These are phyloP conservation scores for Geotrichum europaeum DNA, from an alignment of 1,139 yeast species.

Conservation along the genomic window DNA sequence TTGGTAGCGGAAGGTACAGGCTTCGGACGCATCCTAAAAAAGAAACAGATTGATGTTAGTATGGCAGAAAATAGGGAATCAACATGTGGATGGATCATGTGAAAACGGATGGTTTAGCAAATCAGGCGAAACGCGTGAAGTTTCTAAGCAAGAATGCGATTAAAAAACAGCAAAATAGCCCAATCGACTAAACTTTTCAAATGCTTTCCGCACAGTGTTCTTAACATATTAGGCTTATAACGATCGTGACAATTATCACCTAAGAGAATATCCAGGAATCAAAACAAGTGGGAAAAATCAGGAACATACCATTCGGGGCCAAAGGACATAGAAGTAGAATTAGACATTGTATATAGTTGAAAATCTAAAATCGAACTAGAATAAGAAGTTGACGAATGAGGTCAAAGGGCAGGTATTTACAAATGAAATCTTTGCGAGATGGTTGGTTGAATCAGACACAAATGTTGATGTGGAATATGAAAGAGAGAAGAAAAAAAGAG, in stretches of 20 bases:
- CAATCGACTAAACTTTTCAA: neutral
- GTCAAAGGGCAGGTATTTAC: conserved; percentile 7
- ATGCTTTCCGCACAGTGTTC: neutral
- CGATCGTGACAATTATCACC: neutral
- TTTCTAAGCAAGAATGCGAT: neutral
- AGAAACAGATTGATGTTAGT: conserved; percentile 1
- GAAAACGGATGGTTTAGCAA: neutral
- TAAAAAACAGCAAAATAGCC: neutral
- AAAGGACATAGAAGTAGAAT: conserved; percentile 25
- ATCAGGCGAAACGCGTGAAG: neutral
- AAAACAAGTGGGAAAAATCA: neutral
- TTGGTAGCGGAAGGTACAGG: conserved; percentile 8
- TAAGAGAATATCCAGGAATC: neutral
- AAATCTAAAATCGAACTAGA: neutral
- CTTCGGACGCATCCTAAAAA: conserved; percentile 19
- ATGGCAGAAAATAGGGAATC: neutral
- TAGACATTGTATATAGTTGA: conserved; percentile 20
- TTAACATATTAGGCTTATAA: neutral
- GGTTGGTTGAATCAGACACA: conserved; percentile 4
- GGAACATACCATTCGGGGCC: conserved; percentile 22
- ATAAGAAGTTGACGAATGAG: neutral
- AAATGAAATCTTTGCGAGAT: neutral
- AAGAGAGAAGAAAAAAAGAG: conserved; percentile 4
- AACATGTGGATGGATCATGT: neutral
- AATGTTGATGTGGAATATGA: neutral